Base-by-base conservation (phyloP, 192 early-diverging fungal genomes). In the Coemansia sp. region DNA sequence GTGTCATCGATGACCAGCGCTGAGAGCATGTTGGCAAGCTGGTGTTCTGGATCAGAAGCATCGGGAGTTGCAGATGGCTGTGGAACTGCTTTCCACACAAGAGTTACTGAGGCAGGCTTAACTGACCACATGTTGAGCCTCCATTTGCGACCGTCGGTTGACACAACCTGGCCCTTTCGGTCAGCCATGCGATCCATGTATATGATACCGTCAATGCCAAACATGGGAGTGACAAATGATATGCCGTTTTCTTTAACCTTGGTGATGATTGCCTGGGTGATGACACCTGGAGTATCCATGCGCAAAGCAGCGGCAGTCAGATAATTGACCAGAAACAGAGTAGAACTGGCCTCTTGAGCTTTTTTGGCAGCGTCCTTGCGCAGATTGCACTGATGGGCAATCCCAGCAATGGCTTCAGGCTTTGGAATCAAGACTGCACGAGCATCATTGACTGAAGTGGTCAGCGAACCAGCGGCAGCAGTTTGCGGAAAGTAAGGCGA, bases 261-360 rank as follows among this genome's bases (percentile, higher is more conserved):
- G 15, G 91, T 90, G 19, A 98, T 88, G 64, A 79, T 57, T 24
- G 54, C 76, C 8, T 50, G 23, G 4, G 76, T 60, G 24, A 79
- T 54, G 51, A 64, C 41, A 23, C 67, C 71, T 6, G 76, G 67
- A 0, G 19, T 35, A 14, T 22, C 88, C 88, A 51, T 82, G 91
- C 64, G 90, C 84, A 66, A 90, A 86, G 43, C 84, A 73, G 49
- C 90, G 25, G 41, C 38, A 11, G 41, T 70, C 24, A 81, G 77
- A 73, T 96, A 95, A 62, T 85, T 87, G 67, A 87, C 92, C 79
- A 97, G 92, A 75, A 91, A 97, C 39, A 97, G 66, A 45, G 92
- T 85, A 4, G 92, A 91, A 84, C 89, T 95, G 14, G 96, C 83
- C 67, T 99, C 95, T 93, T 53, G 94, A 85, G 66, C 93, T 89